These are phyloP conservation scores for Monosporascus ibericus DNA, from an alignment of 2,329 filamentous ascomycete species.

Conservation along the genomic window DNA sequence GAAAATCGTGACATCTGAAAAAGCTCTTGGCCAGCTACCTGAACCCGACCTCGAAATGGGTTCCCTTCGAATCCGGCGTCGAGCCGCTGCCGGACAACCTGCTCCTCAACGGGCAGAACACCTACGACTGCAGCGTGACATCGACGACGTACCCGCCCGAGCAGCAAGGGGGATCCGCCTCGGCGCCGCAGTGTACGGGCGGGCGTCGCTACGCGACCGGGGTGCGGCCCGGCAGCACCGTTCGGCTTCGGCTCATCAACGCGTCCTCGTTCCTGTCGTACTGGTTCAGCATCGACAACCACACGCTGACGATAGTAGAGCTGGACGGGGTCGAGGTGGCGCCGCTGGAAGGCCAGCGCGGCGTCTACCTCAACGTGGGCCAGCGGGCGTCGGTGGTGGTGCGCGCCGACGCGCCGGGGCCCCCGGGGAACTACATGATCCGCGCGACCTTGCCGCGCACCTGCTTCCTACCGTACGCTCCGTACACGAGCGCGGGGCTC, in stretches of 20 bases:
- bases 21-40: conserved; percentile 26
- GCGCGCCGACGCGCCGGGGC: conserved; percentile 20
- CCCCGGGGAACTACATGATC: conserved; percentile 27
- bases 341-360: conserved; percentile 23
- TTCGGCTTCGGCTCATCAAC: conserved; percentile 34
- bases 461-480: conserved; percentile 29
- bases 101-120: conserved; percentile 33
- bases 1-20: neutral
- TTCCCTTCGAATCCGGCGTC: conserved; percentile 27
- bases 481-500: conserved; percentile 25
- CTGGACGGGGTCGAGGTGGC: conserved; percentile 34
- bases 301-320: conserved; percentile 31
- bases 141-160: conserved; percentile 22
- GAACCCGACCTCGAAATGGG: conserved; percentile 28
- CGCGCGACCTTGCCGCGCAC: conserved; percentile 28
- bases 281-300: conserved; percentile 33
- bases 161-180: neutral
- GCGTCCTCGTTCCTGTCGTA: conserved; percentile 31
- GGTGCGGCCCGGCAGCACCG: conserved; percentile 19
- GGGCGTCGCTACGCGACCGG: conserved; percentile 26
- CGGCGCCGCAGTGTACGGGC: conserved; percentile 19
- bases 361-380: conserved; percentile 33
- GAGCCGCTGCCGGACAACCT: conserved; percentile 36
- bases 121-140: conserved; percentile 26
- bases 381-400: conserved; percentile 34